Evolutionary conservation across 208 protist genomes (phyloP).

Genomic region (Eutreptiella sp.): DNA sequence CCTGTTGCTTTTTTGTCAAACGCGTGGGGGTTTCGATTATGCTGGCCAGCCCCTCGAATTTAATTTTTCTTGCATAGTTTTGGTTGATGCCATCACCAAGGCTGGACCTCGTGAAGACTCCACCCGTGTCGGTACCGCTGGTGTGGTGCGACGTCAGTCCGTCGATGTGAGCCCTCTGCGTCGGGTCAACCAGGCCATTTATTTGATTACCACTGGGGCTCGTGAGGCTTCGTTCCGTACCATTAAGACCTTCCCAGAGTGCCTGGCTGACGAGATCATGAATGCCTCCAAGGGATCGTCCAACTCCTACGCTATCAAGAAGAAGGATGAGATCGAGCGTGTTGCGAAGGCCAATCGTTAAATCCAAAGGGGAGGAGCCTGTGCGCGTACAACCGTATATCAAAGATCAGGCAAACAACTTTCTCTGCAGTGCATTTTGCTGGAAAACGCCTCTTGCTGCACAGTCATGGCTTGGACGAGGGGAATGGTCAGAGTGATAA

Average conservation of each 20-base stretch:
- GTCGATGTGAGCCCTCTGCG: conserved; percentile 99
- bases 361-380: no score
- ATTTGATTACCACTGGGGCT: conserved; percentile 94
- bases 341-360: conserved; percentile 99
- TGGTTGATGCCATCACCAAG: conserved; percentile 97
- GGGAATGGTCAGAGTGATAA: no score
- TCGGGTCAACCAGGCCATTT: conserved; percentile 97
- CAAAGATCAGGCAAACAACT: no score
- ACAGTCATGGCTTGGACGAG: no score
- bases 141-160: conserved; percentile 98
- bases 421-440: no score
- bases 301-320: conserved; percentile 99
- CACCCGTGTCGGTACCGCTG: conserved; percentile 97
- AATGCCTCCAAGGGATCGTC: conserved; percentile 95
- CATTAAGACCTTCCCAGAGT: conserved; percentile 99
- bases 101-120: conserved; percentile 99
- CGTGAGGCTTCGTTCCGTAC: conserved; percentile 97
- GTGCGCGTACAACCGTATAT: no score
- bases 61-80: conserved; percentile 42
- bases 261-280: conserved; percentile 99
- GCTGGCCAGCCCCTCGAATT: conserved; percentile 1
- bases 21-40: not conserved
- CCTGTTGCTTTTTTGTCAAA: not conserved
- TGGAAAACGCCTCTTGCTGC: no score
- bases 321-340: conserved; percentile 99